Base-by-base conservation (phyloP, 345 rosid species). In the Raphanus sativus region DNA sequence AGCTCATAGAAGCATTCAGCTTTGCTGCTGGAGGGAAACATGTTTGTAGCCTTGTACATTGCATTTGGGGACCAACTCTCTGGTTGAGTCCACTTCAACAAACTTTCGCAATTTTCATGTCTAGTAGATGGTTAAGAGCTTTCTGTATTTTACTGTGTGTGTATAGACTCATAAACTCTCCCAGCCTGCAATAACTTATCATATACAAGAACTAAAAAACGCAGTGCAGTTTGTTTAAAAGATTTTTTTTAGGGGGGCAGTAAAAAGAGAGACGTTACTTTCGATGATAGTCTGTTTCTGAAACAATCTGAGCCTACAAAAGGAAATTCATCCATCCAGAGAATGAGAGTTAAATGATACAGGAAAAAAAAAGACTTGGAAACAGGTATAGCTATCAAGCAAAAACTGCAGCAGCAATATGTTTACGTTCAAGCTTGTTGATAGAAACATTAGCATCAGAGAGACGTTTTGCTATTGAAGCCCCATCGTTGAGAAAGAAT, bases 401-500 rank as follows among this genome's bases (percentile, higher is more conserved):
- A 40, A 40, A 40, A 34, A 12, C 48, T 40, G 48, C 12, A 42
- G 15, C n/a, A 42, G 50, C 15, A 42, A 42, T 1, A 42, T 34
- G 10, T 42, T 42, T 42, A 11, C 3, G 15, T 42, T 42, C 50
- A 42, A 12, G 50, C 1, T 10, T 0, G 48, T 32, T 1, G 68
- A 72, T 59, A 67, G 50, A 42, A 42, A 71, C 21, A 29, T 2
- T 52, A 32, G 50, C 21, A 48, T 73, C 5, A 8, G 54, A 52
- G 70, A 73, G 5, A 63, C 76, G 69, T 11, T 73, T 73, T 4
- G 62, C 34, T 73, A 73, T 17, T 50, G 70, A 33, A 32, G 62
- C 33, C 6, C 62, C 61, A 62, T 72, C 68, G 48, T 30, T 45
- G 59, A 12, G 6, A 62, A 30, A 4, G 0, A 45, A 72, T 6